A percentile compares a stretch with the other conserved stretches of the same genome.
Conservation (phyloP, 1,139 yeast genomes). For the Geotrichum cucujoidarum region DNA sequence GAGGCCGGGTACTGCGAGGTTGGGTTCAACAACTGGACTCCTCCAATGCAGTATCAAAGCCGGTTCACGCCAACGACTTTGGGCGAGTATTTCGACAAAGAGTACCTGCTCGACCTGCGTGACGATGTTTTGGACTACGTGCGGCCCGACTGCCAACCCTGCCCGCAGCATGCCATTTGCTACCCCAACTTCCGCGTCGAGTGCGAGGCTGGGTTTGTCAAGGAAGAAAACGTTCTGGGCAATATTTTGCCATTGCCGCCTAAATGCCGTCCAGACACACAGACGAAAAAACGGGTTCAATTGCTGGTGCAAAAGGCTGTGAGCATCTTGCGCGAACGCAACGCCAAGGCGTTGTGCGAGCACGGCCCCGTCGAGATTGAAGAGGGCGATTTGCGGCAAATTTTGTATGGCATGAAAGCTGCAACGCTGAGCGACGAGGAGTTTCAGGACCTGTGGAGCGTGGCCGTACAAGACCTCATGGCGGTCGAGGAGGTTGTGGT, state of each 20-base stretch:
- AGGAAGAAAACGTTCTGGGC: constrained; percentile 50
- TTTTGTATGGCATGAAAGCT: constrained; percentile 30
- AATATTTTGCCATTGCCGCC: constrained; percentile 58
- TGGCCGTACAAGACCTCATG: constrained; percentile 59
- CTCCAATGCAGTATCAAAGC: constrained; percentile 9
- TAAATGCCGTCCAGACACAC: constrained; percentile 71
- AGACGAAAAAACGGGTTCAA: constrained; percentile 62
- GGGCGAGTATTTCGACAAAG: constrained; percentile 18
- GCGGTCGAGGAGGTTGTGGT: constrained; percentile 74
- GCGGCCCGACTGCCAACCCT: constrained; percentile 64
- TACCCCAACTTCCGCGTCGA: constrained; percentile 52
- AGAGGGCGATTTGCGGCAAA: constrained; percentile 30
- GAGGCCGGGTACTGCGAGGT: constrained; percentile 39
- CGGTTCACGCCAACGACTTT: constrained; percentile 13
- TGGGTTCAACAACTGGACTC: constrained; percentile 23
- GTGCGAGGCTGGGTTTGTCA: constrained; percentile 67
- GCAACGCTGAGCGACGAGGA: constrained; percentile 60
- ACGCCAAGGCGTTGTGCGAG: constrained; percentile 69
- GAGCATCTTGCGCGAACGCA: constrained; percentile 60
- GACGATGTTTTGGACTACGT: constrained; percentile 28
- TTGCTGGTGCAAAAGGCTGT: constrained; percentile 65
- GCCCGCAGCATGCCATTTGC: constrained; percentile 82
- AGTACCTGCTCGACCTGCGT: constrained; percentile 22
- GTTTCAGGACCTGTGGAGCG: constrained; percentile 75
- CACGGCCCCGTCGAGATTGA: constrained; percentile 40